phyloP scores from a whole-genome alignment of 2,329 filamentous ascomycete genomes.

The Penicillium decumbens region DNA sequence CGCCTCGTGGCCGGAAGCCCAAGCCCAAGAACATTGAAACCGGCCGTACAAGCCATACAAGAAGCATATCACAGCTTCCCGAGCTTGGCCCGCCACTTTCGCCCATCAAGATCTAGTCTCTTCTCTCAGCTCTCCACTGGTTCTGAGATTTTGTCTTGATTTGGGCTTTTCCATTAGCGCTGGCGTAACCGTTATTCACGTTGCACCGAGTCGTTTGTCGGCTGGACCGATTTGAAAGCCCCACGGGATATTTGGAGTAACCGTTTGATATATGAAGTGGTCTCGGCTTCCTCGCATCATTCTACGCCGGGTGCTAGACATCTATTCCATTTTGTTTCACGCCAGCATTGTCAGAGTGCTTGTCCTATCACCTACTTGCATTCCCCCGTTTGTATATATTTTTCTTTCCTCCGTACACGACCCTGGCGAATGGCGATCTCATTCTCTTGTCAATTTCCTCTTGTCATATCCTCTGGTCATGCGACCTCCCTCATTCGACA shows the following conservation, averaged over 20 bases:
- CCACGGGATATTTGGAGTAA: neutral
- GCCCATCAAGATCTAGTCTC: conserved; percentile 42
- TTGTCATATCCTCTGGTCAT: neutral
- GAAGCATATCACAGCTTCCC: conserved; percentile 43
- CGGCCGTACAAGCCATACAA: conserved; percentile 25
- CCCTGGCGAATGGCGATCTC: conserved; percentile 7
- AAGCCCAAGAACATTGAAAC: conserved; percentile 34
- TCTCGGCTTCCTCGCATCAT: neutral
- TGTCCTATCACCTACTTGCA: conserved; percentile 12
- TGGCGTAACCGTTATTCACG: neutral
- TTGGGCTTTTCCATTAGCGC: neutral
- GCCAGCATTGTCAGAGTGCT: conserved; percentile 22
- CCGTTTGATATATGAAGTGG: neutral
- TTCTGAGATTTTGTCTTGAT: neutral
- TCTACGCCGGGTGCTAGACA: neutral
- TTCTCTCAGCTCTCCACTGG: neutral
- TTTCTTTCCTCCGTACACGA: conserved; percentile 6
- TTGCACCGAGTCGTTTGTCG: conserved; percentile 4
- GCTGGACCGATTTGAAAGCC: conserved; percentile 16
- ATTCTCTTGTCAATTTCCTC: conserved; percentile 2
- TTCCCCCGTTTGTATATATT: conserved; percentile 15
- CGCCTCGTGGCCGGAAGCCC: conserved; percentile 29
- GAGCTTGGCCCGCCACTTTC: conserved; percentile 47
- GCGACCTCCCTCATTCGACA: conserved; percentile 4
- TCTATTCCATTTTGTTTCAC: neutral